Evolutionary conservation across 164 flowering plant species (phyloP), one percentile per base, ranked within the genome.

Genomic region (Stephania cephalantha): DNA sequence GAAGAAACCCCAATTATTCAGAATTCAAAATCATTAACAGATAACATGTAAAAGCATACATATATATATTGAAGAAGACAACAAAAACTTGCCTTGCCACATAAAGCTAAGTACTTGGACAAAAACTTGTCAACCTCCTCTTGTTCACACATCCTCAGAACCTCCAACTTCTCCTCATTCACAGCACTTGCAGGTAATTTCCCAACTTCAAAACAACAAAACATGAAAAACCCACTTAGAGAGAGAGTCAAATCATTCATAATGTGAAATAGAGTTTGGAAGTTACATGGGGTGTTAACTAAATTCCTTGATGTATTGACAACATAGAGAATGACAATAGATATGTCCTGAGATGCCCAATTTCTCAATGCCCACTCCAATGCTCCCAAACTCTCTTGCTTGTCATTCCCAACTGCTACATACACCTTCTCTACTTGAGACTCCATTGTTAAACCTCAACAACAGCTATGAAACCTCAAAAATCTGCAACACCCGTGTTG

Each of bases 111-210:
- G 77, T 82, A 91, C 68, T 83, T 82, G 75, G 84, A 74, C 3
- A 91, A 63, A 7, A 85, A 35, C 74, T 84, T 85, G 70, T 86
- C 85, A 7, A 72, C 78, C 79, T 86, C 81, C 50, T 79, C 89
- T 75, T 87, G 82, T 79, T 88, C 93, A 77, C 69, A 68, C 78
- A 79, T 85, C 77, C 78, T 82, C 11, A 75, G 52, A 72, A 53
- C 70, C 75, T 81, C 79, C 77, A 91, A 65, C 70, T 75, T 86
- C 76, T 88, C 88, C 45, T 90, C 91, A 68, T 80, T 86, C 45
- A 91, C 85, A 58, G 86, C 61, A 44, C 85, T 88, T 71, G 86
- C 85, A 58, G 90, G 96, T 20, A 91, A 83, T 86, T 85, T 91
- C 72, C 96, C 96, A 80, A 82, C 96, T 91, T 79, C 53, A 71